Evolutionary conservation across 345 rosid species (phyloP), one percentile per base, ranked within the genome.

Genomic region (Sisymbrium irio): DNA sequence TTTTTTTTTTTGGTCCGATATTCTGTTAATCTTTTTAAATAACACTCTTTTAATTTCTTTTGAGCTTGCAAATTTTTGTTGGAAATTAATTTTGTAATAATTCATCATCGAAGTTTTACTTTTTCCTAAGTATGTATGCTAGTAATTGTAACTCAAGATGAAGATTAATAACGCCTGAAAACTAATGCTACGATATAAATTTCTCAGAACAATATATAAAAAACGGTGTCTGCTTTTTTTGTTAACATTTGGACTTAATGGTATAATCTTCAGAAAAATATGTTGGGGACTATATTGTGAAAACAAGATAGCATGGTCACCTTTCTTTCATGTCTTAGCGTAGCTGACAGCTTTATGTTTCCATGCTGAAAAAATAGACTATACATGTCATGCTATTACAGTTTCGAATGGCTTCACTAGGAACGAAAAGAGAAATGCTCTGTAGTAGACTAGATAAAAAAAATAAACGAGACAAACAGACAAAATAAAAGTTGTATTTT

Each of bases 341-440:
- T 64, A 64, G 62, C 62, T 67, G 72, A 53, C 73, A 68, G 40
- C 64, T 68, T 55, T 68, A 55, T 68, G 54, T 66, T 35, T 51
- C 40, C 46, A 56, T 56, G 14, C 54, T 56, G 51, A 39, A 68
- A 51, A 39, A 55, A 54, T 5, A 44, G 13, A 25, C 53, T 18
- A 28, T 41, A 41, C 40, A 10, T 25, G 49, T 54, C 49, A 51
- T 53, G 53, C 53, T 33, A 9, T 57, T 53, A 6, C 17, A 25
- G 17, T 6, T 53, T 54, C 36, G 39, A 7, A 28, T 54, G 35
- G 59, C 59, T 28, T 53, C 18, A 14, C 17, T 12, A 7, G 2
- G 5, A 33, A 33, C n/a, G 19, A 42, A n/a, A 41, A 41, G 17
- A 2, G 6, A n/a, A n/a, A 15, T 45, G 50, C 50, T 45, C 50